Evolutionary conservation across 2,329 filamentous ascomycete genomes (phyloP).

Genomic region (Diaporthe sp.): DNA sequence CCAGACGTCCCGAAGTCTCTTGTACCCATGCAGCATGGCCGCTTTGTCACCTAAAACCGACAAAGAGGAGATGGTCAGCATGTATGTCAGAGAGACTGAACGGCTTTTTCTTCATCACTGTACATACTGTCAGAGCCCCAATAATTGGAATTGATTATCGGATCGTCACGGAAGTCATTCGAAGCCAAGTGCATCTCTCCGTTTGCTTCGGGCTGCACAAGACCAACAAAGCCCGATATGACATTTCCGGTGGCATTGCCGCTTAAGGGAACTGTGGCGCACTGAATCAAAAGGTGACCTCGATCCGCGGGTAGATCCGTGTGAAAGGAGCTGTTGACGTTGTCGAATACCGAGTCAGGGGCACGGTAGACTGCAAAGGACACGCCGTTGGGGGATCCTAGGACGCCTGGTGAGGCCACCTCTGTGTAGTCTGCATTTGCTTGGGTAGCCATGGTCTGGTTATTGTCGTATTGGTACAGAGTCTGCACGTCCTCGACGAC

Average conservation of each 20-base stretch:
- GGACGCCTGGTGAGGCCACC: not conserved
- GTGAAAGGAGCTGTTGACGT: not conserved
- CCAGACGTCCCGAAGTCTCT: not conserved
- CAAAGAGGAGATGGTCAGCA: not conserved
- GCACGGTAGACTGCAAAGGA: conserved; percentile 1
- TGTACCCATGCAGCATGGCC: not conserved
- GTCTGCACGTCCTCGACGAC: not conserved
- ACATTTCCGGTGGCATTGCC: not conserved
- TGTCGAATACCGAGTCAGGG: conserved; percentile 1
- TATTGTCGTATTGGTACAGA: conserved; percentile 6
- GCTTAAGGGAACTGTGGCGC: not conserved
- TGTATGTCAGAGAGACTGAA: not conserved
- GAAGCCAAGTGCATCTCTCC: conserved; percentile 8
- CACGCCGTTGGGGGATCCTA: not conserved
- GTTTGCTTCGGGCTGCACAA: conserved; percentile 2
- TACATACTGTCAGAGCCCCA: not conserved
- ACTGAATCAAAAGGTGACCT: not conserved
- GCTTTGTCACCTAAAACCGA: conserved; percentile 13
- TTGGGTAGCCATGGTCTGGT: not conserved
- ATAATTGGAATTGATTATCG: conserved; percentile 1
- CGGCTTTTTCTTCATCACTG: too few relatives aligned
- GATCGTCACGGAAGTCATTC: conserved; percentile 7
- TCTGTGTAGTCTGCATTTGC: not conserved
- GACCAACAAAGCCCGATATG: not conserved
- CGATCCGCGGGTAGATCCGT: not conserved